These are phyloP conservation scores for Aspergillus candidus DNA, from an alignment of 2,329 filamentous ascomycete genomes.

Conservation along the genomic window DNA sequence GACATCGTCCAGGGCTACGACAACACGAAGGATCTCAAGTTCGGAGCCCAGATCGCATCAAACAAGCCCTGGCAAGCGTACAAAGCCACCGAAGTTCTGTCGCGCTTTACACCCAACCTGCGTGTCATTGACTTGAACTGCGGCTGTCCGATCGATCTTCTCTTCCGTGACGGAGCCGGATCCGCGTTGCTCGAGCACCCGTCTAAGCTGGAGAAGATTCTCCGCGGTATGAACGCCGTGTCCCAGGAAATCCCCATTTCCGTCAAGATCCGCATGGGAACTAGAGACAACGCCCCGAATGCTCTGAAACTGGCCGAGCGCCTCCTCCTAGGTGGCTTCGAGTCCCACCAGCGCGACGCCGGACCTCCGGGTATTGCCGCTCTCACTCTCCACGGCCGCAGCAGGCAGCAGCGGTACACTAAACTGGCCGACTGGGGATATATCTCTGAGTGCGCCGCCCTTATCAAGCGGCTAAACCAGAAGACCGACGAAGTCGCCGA, in stretches of 20 bases:
- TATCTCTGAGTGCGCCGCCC: conserved; percentile 79
- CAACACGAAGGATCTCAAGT: conserved; percentile 74
- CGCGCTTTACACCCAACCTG: conserved; percentile 69
- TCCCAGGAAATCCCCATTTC: conserved; percentile 88
- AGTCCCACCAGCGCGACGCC: conserved; percentile 58
- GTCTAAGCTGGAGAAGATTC: conserved; percentile 85
- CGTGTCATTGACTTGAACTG: conserved; percentile 94
- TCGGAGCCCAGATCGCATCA: conserved; percentile 86
- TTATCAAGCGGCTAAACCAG: conserved; percentile 74
- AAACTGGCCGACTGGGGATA: conserved; percentile 90
- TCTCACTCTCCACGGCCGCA: conserved; percentile 91
- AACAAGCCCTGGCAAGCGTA: conserved; percentile 87
- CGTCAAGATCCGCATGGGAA: conserved; percentile 89
- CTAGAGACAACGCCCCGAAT: conserved; percentile 70
- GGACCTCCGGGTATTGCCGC: conserved; percentile 83
- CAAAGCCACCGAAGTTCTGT: conserved; percentile 79
- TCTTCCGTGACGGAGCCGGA: conserved; percentile 81
- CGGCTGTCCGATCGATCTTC: conserved; percentile 91
- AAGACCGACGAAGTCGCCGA: conserved; percentile 63
- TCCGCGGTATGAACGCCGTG: conserved; percentile 92
- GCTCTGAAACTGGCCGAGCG: conserved; percentile 77
- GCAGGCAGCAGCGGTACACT: conserved; percentile 90
- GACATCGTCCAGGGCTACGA: conserved; percentile 69
- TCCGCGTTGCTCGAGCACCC: conserved; percentile 86
- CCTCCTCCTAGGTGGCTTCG: conserved; percentile 71